A percentile compares a stretch with the other conserved stretches of the same genome.
phyloP scores from a whole-genome alignment of 768 basidiomycete species.

The Tulasnella sp. region DNA sequence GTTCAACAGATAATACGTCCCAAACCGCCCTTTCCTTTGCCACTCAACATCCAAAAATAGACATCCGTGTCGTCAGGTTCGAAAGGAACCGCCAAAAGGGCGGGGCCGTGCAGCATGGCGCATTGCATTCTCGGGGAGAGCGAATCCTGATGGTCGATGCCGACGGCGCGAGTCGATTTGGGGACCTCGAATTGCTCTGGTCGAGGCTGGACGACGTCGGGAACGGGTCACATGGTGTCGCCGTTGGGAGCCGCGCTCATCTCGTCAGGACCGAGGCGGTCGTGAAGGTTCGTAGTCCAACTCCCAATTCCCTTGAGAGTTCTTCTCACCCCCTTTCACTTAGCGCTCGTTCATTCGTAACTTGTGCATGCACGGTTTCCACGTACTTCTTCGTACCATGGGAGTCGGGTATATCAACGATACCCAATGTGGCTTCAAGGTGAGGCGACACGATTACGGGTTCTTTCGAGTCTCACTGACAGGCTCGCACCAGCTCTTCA shows the following conservation, averaged over 20 bases:
- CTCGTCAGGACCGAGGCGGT: conserved; percentile 86
- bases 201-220: conserved; percentile 50
- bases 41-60: conserved; percentile 37
- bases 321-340: background rate
- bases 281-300: conserved; percentile 52
- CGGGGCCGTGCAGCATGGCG: conserved; percentile 84
- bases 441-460: too few relatives aligned
- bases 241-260: conserved; percentile 80
- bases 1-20: conserved; percentile 66
- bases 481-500: conserved; percentile 71
- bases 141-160: conserved; percentile 87
- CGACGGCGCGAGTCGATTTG: conserved; percentile 82
- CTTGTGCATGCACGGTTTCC: conserved; percentile 86
- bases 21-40: conserved; percentile 53
- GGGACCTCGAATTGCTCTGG: conserved; percentile 73
- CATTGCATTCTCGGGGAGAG: conserved; percentile 65
- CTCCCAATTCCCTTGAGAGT: background rate
- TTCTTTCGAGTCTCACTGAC: too few relatives aligned
- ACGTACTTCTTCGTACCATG: conserved; percentile 75
- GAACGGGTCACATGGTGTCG: conserved; percentile 48
- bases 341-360: conserved; percentile 84
- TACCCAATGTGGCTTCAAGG: conserved; percentile 95
- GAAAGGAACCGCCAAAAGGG: conserved; percentile 83
- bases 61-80: conserved; percentile 68
- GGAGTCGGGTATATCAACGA: conserved; percentile 86